A percentile compares a stretch with the other conserved stretches of the same genome.
phyloP scores from a whole-genome alignment of 805 yeast species.

The Cephaloascus albidus region DNA sequence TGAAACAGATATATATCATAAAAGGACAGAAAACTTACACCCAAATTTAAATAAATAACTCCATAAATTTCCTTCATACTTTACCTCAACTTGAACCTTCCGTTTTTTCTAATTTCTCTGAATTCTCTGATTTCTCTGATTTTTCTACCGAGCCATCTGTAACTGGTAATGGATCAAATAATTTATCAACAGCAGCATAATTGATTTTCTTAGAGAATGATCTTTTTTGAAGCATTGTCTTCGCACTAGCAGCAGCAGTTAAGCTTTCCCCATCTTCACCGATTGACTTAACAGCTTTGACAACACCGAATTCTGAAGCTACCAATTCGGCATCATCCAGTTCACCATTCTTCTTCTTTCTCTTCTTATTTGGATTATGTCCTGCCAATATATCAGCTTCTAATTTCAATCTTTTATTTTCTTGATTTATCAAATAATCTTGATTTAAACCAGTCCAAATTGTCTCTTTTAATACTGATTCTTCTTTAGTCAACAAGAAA shows the following conservation, averaged over 20 bases:
- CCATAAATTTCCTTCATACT: no score
- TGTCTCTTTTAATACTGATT: conserved; percentile 63
- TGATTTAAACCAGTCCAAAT: conserved; percentile 88
- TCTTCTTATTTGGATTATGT: conserved; percentile 41
- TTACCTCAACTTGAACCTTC: no score
- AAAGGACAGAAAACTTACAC: no score
- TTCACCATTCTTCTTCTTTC: conserved; percentile 21
- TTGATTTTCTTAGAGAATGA: conserved; percentile 84
- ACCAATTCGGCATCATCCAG: conserved; percentile 14
- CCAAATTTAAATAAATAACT: no score
- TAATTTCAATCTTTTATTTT: conserved; percentile 67
- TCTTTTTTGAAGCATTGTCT: conserved; percentile 64
- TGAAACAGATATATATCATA: no score
- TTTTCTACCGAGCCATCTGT: no score
- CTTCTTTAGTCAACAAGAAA: conserved; percentile 57
- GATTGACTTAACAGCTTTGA: conserved; percentile 33
- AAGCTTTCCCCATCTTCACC: conserved; percentile 33
- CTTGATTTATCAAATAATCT: conserved; percentile 80
- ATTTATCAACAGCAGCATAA: conserved; percentile 66
- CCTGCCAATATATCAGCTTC: conserved; percentile 89
- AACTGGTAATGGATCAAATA: no score
- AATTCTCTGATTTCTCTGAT: no score
- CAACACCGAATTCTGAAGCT: conserved; percentile 20
- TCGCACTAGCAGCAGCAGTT: conserved; percentile 74
- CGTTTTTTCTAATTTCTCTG: no score